Evolutionary conservation across 345 rosid species (phyloP), one percentile per base, ranked within the genome.

Genomic region (Kandelia obovata): DNA sequence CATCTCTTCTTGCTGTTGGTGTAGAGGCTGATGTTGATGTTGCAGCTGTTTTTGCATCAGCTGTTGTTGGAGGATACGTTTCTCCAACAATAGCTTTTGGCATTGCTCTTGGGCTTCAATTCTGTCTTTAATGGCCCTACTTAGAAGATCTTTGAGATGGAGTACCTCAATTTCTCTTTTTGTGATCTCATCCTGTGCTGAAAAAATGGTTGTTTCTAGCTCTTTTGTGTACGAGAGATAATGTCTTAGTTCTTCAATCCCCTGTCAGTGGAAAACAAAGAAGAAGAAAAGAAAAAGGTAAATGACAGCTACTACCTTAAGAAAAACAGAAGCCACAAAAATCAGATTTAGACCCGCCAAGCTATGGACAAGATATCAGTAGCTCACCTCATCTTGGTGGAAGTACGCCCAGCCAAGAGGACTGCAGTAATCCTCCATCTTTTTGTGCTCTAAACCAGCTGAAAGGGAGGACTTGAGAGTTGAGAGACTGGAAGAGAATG

Each of bases 101-200:
- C 73, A 83, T 66, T 69, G 76, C 10, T 53, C 20, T 52, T 70
- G 81, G 4, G 88, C 80, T 52, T 83, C 92, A 19, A 80, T 80
- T 65, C 72, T 82, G 69, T 87, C 89, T 60, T 77, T 77, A 11
- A 75, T 64, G 47, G 78, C 57, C 70, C 52, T 79, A 65, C 27
- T 68, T 17, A 87, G 47, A 30, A 72, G 77, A 56, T 85, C 84
- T 58, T 78, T 74, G 79, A 87, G 66, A 52, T 78, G 81, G 34
- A 75, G 6, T 34, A 83, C 51, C 53, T 87, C 89, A 43, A 68
- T 10, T 51, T 87, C 88, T 72, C 78, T 75, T 53, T 66, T 79
- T 4, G 77, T 52, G 23, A 85, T 77, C 73, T 87, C 92, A 52
- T 85, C 88, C 56, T 76, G 85, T 0, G 92, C 89, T 32, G 85